A percentile compares a stretch with the other conserved stretches of the same genome.
phyloP scores from a whole-genome alignment of 768 basidiomycete species.

The Calocera cornea region DNA sequence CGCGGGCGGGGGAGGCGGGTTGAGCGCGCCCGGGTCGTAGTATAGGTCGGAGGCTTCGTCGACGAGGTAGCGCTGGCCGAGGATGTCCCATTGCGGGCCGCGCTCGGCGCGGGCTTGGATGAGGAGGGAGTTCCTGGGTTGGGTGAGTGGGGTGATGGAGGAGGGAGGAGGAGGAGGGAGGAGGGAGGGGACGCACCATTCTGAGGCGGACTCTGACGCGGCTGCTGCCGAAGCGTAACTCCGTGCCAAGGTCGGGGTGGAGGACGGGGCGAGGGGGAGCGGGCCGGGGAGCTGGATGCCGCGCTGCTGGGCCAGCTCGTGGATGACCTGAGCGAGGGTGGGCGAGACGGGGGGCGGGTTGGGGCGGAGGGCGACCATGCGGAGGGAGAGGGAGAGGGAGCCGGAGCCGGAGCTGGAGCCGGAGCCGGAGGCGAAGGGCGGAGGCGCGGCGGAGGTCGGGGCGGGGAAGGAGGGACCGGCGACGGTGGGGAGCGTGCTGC shows the following conservation, averaged over 20 bases:
- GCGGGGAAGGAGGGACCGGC: background rate
- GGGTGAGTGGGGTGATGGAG: slow-evolving; percentile 25
- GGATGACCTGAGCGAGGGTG: background rate
- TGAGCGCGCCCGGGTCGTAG: background rate
- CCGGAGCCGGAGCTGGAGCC: background rate
- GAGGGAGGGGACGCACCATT: background rate
- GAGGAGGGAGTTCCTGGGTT: slow-evolving; percentile 74
- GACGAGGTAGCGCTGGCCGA: background rate
- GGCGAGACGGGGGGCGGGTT: slow-evolving; percentile 2
- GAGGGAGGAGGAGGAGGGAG: background rate
- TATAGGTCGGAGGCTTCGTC: slow-evolving; percentile 2
- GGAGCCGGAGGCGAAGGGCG: background rate
- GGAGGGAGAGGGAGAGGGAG: background rate
- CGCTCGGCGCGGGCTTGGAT: slow-evolving; percentile 65
- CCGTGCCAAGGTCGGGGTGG: background rate
- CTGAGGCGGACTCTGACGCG: background rate
- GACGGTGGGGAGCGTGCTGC: background rate
- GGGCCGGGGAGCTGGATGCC: background rate
- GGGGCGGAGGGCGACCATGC: slow-evolving; percentile 2
- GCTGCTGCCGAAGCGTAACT: background rate
- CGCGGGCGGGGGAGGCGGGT: background rate
- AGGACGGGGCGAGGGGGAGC: background rate
- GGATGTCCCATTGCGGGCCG: slow-evolving; percentile 75
- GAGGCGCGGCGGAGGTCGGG: background rate
- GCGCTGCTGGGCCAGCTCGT: background rate